Evolutionary conservation across 805 yeast genomes (phyloP), one percentile per base, ranked within the genome.

Genomic region (Wickerhamomyces alni): DNA sequence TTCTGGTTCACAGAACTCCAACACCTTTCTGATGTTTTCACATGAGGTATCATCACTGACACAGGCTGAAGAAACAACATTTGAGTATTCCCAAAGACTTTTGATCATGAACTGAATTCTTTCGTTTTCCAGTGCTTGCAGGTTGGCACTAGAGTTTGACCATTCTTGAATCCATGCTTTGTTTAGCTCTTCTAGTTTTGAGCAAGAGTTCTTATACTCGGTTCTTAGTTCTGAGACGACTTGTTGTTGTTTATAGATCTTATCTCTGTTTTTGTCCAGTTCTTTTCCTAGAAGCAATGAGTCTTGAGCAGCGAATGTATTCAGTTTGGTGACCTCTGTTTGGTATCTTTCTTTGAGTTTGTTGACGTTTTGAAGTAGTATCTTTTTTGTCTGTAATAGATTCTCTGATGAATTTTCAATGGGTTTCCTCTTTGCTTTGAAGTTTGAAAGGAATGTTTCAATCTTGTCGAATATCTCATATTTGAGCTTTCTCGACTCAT

Each of bases 1-100:
- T 3, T 64, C 63, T 8, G 85, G 75, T 16, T 77, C 81, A 48
- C 88, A 80, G 37, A 74, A 70, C 43, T 88, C 95, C 38, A 87
- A 67, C 2, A 75, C 59, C 8, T 77, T 57, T 40, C 96, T 72
- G 12, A 88, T 73, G 38, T 67, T 67, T 54, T 87, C 96, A 40
- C 83, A 85, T 9, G 83, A 71, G 45, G 77, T 81, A 54, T 87
- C 96, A 51, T 82, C 84, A 33, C 77, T 75, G 25, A 87, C 89
- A 55, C 95, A 87, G 3, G 80, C 69, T 0, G 86, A 70, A 8
- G 94, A 84, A 8, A 84, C 67, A 30, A 79, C 69, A 59, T 87
- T 87, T 35, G 91, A 78, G 53, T 70, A 86, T 32, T 79, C 83
- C 84, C 95, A 87, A 43, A 87, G 59, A 48, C 80, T 84, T 15